phyloP scores from a whole-genome alignment of 768 basidiomycete genomes.

The Psilocybe subaeruginosa region DNA sequence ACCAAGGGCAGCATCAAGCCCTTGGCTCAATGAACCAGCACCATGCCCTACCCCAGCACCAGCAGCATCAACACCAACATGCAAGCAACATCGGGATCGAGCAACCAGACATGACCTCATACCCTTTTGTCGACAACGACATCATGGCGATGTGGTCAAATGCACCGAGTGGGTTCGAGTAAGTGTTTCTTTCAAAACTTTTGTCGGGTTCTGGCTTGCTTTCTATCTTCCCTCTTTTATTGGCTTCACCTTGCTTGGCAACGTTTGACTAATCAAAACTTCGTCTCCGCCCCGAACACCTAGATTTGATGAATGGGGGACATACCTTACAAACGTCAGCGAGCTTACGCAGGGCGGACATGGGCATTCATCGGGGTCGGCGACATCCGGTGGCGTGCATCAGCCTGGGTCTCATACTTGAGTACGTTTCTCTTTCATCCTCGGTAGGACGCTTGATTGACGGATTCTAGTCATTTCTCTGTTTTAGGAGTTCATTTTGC shows the following conservation, averaged over 20 bases:
- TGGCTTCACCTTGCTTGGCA: not conserved
- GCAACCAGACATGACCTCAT: slow-evolving; percentile 3
- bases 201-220: not conserved
- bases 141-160: slow-evolving; percentile 71
- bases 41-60: slow-evolving; percentile 9
- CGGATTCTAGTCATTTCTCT: too few species aligned
- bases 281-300: slow-evolving; percentile 1
- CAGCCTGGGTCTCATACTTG: not conserved
- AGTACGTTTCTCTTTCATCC: not conserved
- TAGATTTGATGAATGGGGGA: slow-evolving; percentile 50
- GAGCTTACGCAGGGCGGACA: slow-evolving; percentile 30
- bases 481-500: too few species aligned
- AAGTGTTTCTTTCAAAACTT: slow-evolving; percentile 26
- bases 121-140: slow-evolving; percentile 43
- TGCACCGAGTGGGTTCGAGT: slow-evolving; percentile 71
- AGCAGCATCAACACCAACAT: slow-evolving; percentile 12
- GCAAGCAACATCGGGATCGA: not conserved
- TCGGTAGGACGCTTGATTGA: not conserved
- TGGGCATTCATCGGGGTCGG: not conserved
- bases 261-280: slow-evolving; percentile 2
- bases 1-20: not conserved
- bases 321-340: slow-evolving; percentile 44
- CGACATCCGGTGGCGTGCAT: slow-evolving; percentile 7
- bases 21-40: slow-evolving; percentile 1
- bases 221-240: slow-evolving; percentile 3